Evolutionary conservation across 192 early-diverging fungal genomes (phyloP).

Genomic region (Nowakowskiella sp.): DNA sequence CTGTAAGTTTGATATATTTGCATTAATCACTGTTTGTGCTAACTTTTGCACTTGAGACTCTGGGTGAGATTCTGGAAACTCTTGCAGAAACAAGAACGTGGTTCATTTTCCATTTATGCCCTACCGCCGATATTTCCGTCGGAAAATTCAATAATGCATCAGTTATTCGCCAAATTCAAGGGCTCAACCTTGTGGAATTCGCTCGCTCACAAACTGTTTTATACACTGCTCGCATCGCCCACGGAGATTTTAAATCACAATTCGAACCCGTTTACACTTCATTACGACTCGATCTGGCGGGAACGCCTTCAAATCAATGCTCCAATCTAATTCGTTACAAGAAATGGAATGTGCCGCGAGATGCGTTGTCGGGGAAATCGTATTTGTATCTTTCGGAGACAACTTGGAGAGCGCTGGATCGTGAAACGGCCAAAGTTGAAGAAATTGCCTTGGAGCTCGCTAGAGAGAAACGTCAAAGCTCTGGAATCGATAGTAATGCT

Average conservation of each 20-base stretch:
- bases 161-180: slow-evolving; percentile 64
- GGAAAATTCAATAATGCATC: slow-evolving; percentile 58
- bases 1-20: slow-evolving; percentile 14
- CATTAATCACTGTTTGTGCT: neutral
- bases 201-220: slow-evolving; percentile 54
- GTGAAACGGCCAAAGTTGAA: slow-evolving; percentile 3
- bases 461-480: neutral
- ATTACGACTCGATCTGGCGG: slow-evolving; percentile 10
- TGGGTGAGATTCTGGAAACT: slow-evolving; percentile 68
- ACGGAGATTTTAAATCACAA: slow-evolving; percentile 71
- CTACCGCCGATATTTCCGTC: slow-evolving; percentile 22
- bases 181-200: slow-evolving; percentile 61
- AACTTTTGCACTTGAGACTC: slow-evolving; percentile 42
- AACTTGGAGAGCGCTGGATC: slow-evolving; percentile 76
- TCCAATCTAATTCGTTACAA: slow-evolving; percentile 11
- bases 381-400: slow-evolving; percentile 67
- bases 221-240: slow-evolving; percentile 66
- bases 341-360: slow-evolving; percentile 15
- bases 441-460: slow-evolving; percentile 10
- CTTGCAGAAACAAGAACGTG: slow-evolving; percentile 70
- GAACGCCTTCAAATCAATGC: slow-evolving; percentile 20
- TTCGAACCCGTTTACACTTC: slow-evolving; percentile 40
- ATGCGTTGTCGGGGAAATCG: slow-evolving; percentile 27
- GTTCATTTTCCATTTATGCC: slow-evolving; percentile 73
- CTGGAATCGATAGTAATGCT: neutral